Evolutionary conservation across 768 basidiomycete genomes (phyloP).

Genomic region (Phallus indusiatus): DNA sequence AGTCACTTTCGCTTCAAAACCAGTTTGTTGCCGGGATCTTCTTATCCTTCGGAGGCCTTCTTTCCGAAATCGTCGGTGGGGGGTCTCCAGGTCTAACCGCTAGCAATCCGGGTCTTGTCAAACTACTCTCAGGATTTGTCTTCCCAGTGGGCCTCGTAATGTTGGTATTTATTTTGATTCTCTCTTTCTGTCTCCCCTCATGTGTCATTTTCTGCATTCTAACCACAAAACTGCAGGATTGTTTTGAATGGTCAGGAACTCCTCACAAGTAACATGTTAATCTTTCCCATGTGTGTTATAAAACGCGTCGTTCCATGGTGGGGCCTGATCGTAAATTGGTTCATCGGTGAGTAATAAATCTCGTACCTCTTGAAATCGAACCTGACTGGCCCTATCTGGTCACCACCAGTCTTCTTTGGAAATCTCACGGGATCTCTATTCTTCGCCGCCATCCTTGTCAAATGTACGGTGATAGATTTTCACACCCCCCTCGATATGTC

Average conservation of each 20-base stretch:
- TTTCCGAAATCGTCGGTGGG: constrained; percentile 51
- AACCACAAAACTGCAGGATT: constrained; percentile 50
- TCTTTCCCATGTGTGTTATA: constrained; percentile 58
- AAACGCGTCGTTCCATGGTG: constrained; percentile 61
- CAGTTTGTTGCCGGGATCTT: constrained; percentile 63
- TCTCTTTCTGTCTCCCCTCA: too few relatives aligned
- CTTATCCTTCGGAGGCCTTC: constrained; percentile 65
- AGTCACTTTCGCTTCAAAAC: too few relatives aligned
- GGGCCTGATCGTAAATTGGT: constrained; percentile 59
- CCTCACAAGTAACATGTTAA: constrained; percentile 70
- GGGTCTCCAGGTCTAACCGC: constrained; percentile 42
- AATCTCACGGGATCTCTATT: constrained; percentile 63
- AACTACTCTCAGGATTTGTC: constrained; percentile 54
- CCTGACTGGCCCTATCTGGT: not conserved
- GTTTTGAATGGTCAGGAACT: constrained; percentile 62
- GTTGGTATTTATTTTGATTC: constrained; percentile 27
- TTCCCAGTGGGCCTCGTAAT: constrained; percentile 74
- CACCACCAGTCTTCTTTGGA: constrained; percentile 49
- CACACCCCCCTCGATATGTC: not conserved
- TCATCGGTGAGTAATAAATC: constrained; percentile 39
- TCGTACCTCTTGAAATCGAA: not conserved
- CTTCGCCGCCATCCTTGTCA: constrained; percentile 56
- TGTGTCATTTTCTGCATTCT: not conserved
- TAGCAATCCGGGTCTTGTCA: constrained; percentile 59
- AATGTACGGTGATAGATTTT: constrained; percentile 36